These are phyloP conservation scores for Cydonia oblonga DNA, from an alignment of 331 rosid species.

Conservation along the genomic window DNA sequence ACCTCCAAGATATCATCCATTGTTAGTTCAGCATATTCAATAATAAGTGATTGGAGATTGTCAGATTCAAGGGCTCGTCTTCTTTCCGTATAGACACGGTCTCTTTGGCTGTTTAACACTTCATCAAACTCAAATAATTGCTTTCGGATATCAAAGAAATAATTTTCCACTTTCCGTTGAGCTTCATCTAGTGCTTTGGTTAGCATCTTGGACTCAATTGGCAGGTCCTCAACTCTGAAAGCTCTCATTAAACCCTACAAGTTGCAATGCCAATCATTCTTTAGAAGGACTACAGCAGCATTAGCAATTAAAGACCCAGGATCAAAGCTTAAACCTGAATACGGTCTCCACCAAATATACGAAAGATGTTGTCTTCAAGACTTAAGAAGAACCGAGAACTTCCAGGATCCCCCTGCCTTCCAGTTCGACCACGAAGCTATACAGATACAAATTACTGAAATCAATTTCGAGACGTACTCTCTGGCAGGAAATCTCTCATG, in stretches of 20 bases:
- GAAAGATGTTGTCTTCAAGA: slow-evolving; percentile 92
- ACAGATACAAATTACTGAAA: slow-evolving; percentile 15
- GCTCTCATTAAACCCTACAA: slow-evolving; percentile 90
- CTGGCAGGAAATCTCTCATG: not conserved
- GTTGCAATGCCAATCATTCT: slow-evolving; percentile 10
- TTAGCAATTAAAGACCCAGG: slow-evolving; percentile 3
- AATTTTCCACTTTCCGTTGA: slow-evolving; percentile 93
- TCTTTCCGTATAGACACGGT: slow-evolving; percentile 87
- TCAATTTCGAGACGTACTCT: slow-evolving; percentile 5
- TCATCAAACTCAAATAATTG: slow-evolving; percentile 93
- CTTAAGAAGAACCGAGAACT: slow-evolving; percentile 94
- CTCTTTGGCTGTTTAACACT: slow-evolving; percentile 93
- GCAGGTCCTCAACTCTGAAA: slow-evolving; percentile 93
- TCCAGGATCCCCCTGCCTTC: slow-evolving; percentile 97
- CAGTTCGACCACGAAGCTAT: slow-evolving; percentile 92
- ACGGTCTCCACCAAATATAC: slow-evolving; percentile 94
- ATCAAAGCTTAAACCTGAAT: slow-evolving; percentile 53
- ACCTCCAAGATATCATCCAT: slow-evolving; percentile 92
- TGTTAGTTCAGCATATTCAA: slow-evolving; percentile 94
- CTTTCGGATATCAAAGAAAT: slow-evolving; percentile 91
- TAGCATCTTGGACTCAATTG: slow-evolving; percentile 94
- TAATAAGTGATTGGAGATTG: slow-evolving; percentile 64
- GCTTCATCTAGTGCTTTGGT: slow-evolving; percentile 99
- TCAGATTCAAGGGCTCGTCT: slow-evolving; percentile 90
- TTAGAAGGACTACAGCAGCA: slow-evolving; percentile 13